Evolutionary conservation across 1,139 yeast genomes (phyloP).

Genomic region (Kodamaea sp.): DNA sequence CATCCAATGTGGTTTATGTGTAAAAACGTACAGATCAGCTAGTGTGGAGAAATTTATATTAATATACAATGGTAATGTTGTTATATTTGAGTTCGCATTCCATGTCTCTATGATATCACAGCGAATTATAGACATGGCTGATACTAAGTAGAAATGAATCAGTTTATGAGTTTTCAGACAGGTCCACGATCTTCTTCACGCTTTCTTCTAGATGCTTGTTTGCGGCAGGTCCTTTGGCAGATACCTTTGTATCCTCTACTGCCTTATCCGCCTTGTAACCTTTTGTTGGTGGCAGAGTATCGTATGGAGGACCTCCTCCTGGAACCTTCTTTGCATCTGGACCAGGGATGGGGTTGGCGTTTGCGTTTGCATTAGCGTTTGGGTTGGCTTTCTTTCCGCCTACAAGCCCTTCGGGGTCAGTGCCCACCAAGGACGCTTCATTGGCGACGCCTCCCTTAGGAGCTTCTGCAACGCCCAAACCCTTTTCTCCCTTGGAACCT

Average conservation of each 20-base stretch:
- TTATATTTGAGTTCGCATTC: too few species aligned
- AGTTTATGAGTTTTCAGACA: conserved; percentile 4
- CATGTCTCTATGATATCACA: too few species aligned
- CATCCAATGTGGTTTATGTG: too few species aligned
- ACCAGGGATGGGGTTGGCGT: conserved; percentile 1
- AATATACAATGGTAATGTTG: background rate
- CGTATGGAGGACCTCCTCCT: conserved; percentile 1
- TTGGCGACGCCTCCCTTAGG: conserved; percentile 55
- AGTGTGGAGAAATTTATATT: background rate
- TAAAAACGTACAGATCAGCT: too few species aligned
- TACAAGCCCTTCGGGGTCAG: conserved; percentile 38
- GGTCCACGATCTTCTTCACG: conserved; percentile 7
- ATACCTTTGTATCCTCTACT: conserved; percentile 2
- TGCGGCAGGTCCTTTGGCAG: conserved; percentile 3
- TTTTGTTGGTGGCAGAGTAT: conserved; percentile 6
- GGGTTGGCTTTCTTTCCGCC: conserved; percentile 24
- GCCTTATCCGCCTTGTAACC: conserved; percentile 19
- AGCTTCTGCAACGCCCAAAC: conserved; percentile 46
- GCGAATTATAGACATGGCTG: too few species aligned
- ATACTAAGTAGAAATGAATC: too few species aligned
- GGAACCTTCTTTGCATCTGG: background rate
- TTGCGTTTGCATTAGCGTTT: conserved; percentile 8
- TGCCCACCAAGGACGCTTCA: conserved; percentile 49
- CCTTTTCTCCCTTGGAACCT: conserved; percentile 46
- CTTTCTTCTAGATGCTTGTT: conserved; percentile 3